A percentile compares a stretch with the other conserved stretches of the same genome.
Conservation (phyloP, 768 basidiomycete species). For the Agaricus subrufescens region DNA sequence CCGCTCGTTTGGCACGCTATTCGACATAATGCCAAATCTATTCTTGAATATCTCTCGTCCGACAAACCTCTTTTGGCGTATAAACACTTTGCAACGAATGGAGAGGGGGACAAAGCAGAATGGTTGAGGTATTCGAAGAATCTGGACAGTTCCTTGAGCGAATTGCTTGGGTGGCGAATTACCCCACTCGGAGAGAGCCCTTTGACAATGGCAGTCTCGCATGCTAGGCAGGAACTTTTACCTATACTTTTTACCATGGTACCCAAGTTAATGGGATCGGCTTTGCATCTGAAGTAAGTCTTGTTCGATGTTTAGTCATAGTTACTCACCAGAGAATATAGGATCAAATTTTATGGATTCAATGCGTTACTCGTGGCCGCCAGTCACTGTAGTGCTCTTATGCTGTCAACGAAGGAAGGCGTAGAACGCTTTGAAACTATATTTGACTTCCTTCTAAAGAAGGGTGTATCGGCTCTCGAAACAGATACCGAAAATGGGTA, state of each 20-base stretch:
- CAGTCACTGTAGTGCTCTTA: conserved; percentile 30
- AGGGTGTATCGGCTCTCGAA: conserved; percentile 39
- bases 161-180: conserved; percentile 48
- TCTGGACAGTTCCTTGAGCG: conserved; percentile 36
- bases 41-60: conserved; percentile 45
- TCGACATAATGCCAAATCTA: conserved; percentile 19
- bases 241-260: conserved; percentile 41
- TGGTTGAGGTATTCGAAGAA: conserved; percentile 33
- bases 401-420: conserved; percentile 15
- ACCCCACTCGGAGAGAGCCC: conserved; percentile 49
- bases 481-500: conserved; percentile 40
- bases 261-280: conserved; percentile 34
- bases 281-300: conserved; percentile 40
- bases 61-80: conserved; percentile 47
- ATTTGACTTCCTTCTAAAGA: conserved; percentile 47
- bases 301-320: neutral
- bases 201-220: conserved; percentile 38
- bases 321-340: conserved; percentile 1
- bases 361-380: conserved; percentile 31
- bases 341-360: conserved; percentile 38
- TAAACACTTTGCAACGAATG: conserved; percentile 39
- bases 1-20: conserved; percentile 45
- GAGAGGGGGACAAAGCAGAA: conserved; percentile 37
- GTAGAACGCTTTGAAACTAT: conserved; percentile 11
- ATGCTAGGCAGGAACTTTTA: conserved; percentile 30